Evolutionary conservation across 495 filamentous ascomycete genomes (phyloP).

Genomic region (Lasiosphaeria miniovina): DNA sequence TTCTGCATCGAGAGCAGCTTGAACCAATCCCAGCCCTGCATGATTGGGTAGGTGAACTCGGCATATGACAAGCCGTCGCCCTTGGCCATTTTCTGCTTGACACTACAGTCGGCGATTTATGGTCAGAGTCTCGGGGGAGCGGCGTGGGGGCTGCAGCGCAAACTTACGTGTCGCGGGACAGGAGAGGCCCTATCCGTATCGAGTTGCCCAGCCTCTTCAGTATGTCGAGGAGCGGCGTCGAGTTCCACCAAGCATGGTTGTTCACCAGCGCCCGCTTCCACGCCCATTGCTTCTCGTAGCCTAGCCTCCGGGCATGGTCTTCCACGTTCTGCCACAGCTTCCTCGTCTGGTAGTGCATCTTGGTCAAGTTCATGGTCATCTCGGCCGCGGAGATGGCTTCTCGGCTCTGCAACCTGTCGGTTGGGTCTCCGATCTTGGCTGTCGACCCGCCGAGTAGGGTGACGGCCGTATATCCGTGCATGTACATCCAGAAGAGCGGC

Average conservation of each 20-base stretch:
- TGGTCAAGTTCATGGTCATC: conserved; percentile 65
- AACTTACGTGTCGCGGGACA: conserved; percentile 83
- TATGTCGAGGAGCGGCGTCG: conserved; percentile 65
- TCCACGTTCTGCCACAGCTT: conserved; percentile 72
- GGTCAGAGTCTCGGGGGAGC: neutral
- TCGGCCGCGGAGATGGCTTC: conserved; percentile 52
- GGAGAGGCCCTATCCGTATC: conserved; percentile 78
- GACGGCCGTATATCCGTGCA: conserved; percentile 72
- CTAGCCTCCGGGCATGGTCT: conserved; percentile 54
- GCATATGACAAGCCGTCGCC: conserved; percentile 90
- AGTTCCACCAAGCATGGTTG: conserved; percentile 79
- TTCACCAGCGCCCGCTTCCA: conserved; percentile 68
- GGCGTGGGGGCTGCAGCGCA: neutral
- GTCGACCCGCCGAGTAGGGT: conserved; percentile 84
- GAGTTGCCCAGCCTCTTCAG: conserved; percentile 65
- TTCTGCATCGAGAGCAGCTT: conserved; percentile 59
- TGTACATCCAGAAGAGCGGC: conserved; percentile 89
- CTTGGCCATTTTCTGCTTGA: conserved; percentile 73
- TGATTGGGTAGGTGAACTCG: conserved; percentile 88
- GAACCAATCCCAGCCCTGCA: conserved; percentile 99
- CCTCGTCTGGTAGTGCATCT: conserved; percentile 78
- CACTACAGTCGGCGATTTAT: conserved; percentile 44
- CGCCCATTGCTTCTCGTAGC: conserved; percentile 57
- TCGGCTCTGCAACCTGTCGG: conserved; percentile 67
- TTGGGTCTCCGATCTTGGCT: conserved; percentile 83